phyloP scores from a whole-genome alignment of 169 alveolate species.

The Babesia divergens region DNA sequence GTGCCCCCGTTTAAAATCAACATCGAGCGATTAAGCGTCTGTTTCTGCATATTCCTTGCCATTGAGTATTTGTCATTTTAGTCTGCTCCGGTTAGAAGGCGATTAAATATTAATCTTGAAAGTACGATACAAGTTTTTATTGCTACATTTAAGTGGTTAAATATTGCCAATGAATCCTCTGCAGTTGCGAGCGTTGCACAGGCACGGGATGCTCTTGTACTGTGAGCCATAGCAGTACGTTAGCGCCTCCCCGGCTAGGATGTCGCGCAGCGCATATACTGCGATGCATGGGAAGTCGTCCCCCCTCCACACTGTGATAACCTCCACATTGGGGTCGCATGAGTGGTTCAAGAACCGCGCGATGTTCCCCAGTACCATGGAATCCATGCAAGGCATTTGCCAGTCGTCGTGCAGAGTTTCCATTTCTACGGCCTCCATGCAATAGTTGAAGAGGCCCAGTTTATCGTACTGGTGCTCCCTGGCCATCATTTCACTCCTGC shows the following conservation, averaged over 20 bases:
- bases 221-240: conserved; percentile 73
- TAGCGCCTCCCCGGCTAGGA: conserved; percentile 74
- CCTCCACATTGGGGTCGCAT: conserved; percentile 83
- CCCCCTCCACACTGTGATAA: conserved; percentile 77
- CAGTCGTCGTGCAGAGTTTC: conserved; percentile 78
- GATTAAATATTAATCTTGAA: background rate
- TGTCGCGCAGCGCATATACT: conserved; percentile 72
- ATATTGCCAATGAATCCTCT: conserved; percentile 70
- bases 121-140: no score
- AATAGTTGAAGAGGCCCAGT: conserved; percentile 73
- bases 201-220: conserved; percentile 71
- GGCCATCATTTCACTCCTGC: conserved; percentile 78
- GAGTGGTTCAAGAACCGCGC: conserved; percentile 87
- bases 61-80: no score
- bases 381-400: conserved; percentile 82
- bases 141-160: background rate
- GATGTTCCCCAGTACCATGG: conserved; percentile 80
- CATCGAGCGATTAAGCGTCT: no score
- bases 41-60: no score
- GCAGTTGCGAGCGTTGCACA: conserved; percentile 69
- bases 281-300: conserved; percentile 74
- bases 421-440: conserved; percentile 74
- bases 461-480: conserved; percentile 77
- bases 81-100: background rate
- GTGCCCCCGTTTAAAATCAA: no score